A percentile compares a stretch with the other conserved stretches of the same genome.
Conservation (phyloP, 192 early-diverging fungal genomes). For the Rhizoclosmatium sp. region DNA sequence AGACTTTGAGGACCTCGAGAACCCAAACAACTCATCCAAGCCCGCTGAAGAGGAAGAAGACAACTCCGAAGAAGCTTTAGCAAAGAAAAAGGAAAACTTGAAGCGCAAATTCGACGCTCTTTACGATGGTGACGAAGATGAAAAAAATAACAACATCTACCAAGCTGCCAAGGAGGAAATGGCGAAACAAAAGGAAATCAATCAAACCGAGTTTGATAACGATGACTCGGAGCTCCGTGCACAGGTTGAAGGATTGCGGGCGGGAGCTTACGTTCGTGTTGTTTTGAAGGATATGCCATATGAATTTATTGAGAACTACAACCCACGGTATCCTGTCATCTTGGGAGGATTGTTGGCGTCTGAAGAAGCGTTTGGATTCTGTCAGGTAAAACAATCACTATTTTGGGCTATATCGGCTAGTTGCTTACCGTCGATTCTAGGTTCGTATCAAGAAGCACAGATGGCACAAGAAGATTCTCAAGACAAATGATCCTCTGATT, state of each 20-base stretch:
- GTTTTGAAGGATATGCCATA: constrained; percentile 89
- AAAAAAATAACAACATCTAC: constrained; percentile 83
- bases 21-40: constrained; percentile 57
- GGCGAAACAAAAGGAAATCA: constrained; percentile 81
- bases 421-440: constrained; percentile 30
- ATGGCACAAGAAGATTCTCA: constrained; percentile 95
- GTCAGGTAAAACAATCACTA: constrained; percentile 62
- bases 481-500: constrained; percentile 97
- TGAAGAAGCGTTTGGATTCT: constrained; percentile 94
- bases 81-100: constrained; percentile 85
- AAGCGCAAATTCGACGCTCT: constrained; percentile 94
- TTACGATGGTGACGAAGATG: constrained; percentile 78
- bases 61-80: constrained; percentile 69
- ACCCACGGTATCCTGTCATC: constrained; percentile 90
- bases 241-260: constrained; percentile 89
- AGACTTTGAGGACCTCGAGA: constrained; percentile 84
- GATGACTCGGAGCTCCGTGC: constrained; percentile 77
- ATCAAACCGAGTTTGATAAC: constrained; percentile 87
- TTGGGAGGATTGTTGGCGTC: constrained; percentile 87
- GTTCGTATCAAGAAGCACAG: constrained; percentile 97
- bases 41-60: constrained; percentile 51
- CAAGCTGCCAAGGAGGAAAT: constrained; percentile 90
- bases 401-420: not conserved
- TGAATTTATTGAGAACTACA: constrained; percentile 94
- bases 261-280: constrained; percentile 94